phyloP scores from a whole-genome alignment of 208 protist genomes.

The Leishmania tarentolae region DNA sequence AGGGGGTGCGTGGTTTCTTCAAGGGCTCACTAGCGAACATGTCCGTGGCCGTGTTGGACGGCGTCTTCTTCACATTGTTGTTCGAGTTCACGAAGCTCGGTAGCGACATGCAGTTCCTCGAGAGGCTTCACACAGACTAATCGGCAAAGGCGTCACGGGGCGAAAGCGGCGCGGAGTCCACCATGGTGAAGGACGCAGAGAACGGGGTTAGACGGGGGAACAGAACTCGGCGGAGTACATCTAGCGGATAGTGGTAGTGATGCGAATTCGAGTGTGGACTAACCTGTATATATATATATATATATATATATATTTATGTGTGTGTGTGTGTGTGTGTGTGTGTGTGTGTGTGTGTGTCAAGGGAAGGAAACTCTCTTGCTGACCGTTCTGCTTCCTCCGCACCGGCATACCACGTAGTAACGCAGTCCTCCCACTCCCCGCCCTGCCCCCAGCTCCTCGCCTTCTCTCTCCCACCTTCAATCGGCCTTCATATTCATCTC shows the following conservation, averaged over 20 bases:
- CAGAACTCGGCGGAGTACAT: neutral
- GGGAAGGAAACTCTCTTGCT: neutral
- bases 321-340: constrained; percentile 3
- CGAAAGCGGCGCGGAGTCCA: neutral
- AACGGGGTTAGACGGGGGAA: neutral
- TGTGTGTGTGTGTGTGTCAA: neutral
- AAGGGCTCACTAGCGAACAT: constrained; percentile 81
- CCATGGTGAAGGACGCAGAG: neutral
- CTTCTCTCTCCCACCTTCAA: neutral
- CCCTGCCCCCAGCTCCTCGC: neutral
- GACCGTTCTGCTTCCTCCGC: neutral
- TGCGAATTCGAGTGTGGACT: neutral
- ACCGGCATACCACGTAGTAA: neutral
- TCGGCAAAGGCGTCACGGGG: neutral
- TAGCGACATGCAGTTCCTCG: constrained; percentile 75
- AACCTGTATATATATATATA: neutral
- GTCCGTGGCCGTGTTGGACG: constrained; percentile 71
- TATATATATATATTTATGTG: neutral
- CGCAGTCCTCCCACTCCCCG: neutral
- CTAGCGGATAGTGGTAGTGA: neutral
- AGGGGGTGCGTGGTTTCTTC: constrained; percentile 79
- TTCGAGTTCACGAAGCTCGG: constrained; percentile 89
- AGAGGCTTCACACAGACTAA: constrained; percentile 21
- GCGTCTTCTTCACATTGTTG: constrained; percentile 76
- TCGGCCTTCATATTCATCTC: neutral